Base-by-base conservation (phyloP, 768 basidiomycete genomes). In the Termitomyces sp. region DNA sequence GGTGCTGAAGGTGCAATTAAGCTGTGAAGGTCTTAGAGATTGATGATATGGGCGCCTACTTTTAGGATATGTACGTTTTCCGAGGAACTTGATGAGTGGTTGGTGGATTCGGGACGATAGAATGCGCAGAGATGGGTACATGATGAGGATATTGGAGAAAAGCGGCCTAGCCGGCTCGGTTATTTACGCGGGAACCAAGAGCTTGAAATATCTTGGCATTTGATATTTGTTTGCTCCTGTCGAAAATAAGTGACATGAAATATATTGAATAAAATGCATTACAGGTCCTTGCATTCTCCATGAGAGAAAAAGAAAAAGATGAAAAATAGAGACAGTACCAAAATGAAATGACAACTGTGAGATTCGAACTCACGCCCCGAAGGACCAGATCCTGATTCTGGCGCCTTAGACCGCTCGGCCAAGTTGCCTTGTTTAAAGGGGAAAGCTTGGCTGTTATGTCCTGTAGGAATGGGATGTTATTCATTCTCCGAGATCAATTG, bases 391-490 rank as follows among this genome's bases (percentile, higher is more conserved):
- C 77, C 76, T 77, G 74, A 76, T 73, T 80, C 79, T 77, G 75
- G 79, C 78, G 77, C 79, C 79, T 81, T 80, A 73, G 78, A 80
- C 79, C 78, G 76, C 79, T 80, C 79, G 79, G 78, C 79, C 79
- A 79, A 78, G 60, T 68, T 63, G 65, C 68, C 68, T 28, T 28
- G 3, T 28, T n/a, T n/a, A n/a, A n/a, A n/a, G n/a, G n/a, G n/a
- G n/a, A n/a, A n/a, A n/a, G n/a, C n/a, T n/a, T n/a, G n/a, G n/a
- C n/a, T n/a, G n/a, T n/a, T n/a, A n/a, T n/a, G n/a, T n/a, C n/a
- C n/a, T n/a, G n/a, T n/a, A n/a, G n/a, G n/a, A n/a, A n/a, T n/a
- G n/a, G n/a, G n/a, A n/a, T n/a, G n/a, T n/a, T n/a, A n/a, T n/a
- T n/a, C n/a, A n/a, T n/a, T n/a, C n/a, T n/a, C n/a, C n/a, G n/a